Evolutionary conservation across 2,329 filamentous ascomycete genomes (phyloP).

Genomic region (Aspergillus sp.): DNA sequence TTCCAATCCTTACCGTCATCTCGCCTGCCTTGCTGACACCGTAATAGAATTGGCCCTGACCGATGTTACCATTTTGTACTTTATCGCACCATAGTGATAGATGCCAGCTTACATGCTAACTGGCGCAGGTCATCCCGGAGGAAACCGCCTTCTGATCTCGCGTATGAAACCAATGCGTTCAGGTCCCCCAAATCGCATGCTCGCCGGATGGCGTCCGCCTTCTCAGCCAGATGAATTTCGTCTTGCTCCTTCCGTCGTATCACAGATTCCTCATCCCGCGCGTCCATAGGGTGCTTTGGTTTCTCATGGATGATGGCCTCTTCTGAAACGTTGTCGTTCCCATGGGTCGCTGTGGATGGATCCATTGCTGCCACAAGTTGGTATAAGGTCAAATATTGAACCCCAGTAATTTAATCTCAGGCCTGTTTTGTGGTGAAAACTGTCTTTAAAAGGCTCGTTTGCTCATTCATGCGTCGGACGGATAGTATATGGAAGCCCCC

Average conservation of each 20-base stretch:
- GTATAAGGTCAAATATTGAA: no score
- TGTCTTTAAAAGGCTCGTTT: no score
- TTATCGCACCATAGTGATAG: not conserved
- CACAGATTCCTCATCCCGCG: slow-evolving; percentile 1
- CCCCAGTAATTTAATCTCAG: no score
- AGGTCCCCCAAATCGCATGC: slow-evolving; percentile 57
- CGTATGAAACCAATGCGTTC: slow-evolving; percentile 50
- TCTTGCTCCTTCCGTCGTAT: slow-evolving; percentile 2
- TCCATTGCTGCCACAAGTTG: not conserved
- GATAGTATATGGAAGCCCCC: no score
- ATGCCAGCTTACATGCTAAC: slow-evolving; percentile 62
- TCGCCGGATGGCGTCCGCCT: slow-evolving; percentile 47
- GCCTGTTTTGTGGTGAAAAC: no score
- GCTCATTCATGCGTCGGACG: no score
- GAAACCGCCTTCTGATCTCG: slow-evolving; percentile 60
- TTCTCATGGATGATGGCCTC: slow-evolving; percentile 1
- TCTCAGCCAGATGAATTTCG: slow-evolving; percentile 14
- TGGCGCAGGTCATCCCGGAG: slow-evolving; percentile 62
- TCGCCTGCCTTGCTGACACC: slow-evolving; percentile 22
- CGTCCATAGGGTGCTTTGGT: slow-evolving; percentile 1
- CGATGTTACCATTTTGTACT: slow-evolving; percentile 9
- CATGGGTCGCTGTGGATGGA: not conserved
- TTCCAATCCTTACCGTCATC: slow-evolving; percentile 44
- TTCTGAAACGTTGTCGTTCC: not conserved
- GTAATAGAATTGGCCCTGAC: slow-evolving; percentile 46